Evolutionary conservation across 2,329 filamentous ascomycete genomes (phyloP), one percentile per base, ranked within the genome.

Genomic region (Fusarium staphyleae): DNA sequence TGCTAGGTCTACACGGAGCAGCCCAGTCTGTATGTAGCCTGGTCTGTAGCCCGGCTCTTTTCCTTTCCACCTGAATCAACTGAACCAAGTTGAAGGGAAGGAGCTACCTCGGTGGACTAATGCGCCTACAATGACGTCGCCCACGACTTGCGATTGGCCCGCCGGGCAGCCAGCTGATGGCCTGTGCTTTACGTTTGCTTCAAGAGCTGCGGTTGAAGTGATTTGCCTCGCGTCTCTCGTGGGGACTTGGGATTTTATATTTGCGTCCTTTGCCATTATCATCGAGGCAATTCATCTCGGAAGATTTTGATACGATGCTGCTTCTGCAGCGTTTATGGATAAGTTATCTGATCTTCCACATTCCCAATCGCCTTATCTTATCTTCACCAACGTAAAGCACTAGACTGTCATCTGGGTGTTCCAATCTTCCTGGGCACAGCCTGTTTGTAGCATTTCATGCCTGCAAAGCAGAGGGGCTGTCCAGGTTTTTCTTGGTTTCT

Each of bases 401-500:
- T 28, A 13, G 28, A 32, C 29, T 2, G 22, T 15, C 32, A 45
- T 13, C 3, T 11, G 9, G 14, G 30, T 30, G 16, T 13, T 2
- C 33, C 16, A 15, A 13, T 11, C 19, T 7, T 28, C 19, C 14
- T 33, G 7, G 22, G 15, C 29, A 32, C 33, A 22, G 39, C 32
- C 15, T 24, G n/a, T 41, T 19, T 35, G 10, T 40, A 46, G 26
- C 35, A 35, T 37, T 19, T 52, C 37, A 47, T 44, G 24, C 22
- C 34, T 33, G 33, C 36, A 52, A 62, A 35, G 19, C 19, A 42
- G 54, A 48, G 45, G 45, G 44, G 55, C n/a, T 45, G 13, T 42
- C 55, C 51, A 62, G 52, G 55, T 57, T 62, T 60, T 55, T 61
- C 56, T 52, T 35, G 47, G 47, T 34, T 52, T 48, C 34, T 43